Percentiles rank a stretch among this genome's conserved stretches.
Evolutionary conservation across 2,329 filamentous ascomycete genomes (phyloP).

Genomic region (Zymoseptoria crescenta): DNA sequence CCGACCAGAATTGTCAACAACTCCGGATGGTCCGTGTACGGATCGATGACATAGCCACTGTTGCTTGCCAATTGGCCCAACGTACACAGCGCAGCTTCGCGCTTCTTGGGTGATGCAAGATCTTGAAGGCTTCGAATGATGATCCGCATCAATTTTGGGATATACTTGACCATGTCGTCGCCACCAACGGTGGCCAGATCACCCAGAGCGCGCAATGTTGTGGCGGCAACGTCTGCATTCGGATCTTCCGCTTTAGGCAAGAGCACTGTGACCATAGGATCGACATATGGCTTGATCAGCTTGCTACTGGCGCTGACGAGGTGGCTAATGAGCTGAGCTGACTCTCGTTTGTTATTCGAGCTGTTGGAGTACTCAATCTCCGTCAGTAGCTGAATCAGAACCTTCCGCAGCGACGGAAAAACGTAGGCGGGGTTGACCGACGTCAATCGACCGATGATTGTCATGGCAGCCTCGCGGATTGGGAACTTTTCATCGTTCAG

Average conservation of each 20-base stretch:
- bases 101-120: constrained; percentile 79
- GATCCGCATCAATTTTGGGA: constrained; percentile 86
- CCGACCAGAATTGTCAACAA: constrained; percentile 86
- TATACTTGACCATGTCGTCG: constrained; percentile 86
- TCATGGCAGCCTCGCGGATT: constrained; percentile 89
- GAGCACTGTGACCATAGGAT: constrained; percentile 92
- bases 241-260: constrained; percentile 82
- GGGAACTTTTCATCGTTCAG: constrained; percentile 91
- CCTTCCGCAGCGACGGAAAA: constrained; percentile 88
- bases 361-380: constrained; percentile 96
- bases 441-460: constrained; percentile 89
- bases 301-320: constrained; percentile 88
- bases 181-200: constrained; percentile 91
- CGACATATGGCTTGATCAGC: constrained; percentile 91
- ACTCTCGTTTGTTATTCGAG: constrained; percentile 90
- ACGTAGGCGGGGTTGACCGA: constrained; percentile 93
- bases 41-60: constrained; percentile 93
- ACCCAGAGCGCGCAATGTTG: constrained; percentile 89
- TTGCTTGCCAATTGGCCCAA: constrained; percentile 90
- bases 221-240: constrained; percentile 82
- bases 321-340: constrained; percentile 83
- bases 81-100: constrained; percentile 83
- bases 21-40: constrained; percentile 90
- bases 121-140: constrained; percentile 93
- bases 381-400: constrained; percentile 90